Percentiles rank a stretch among this genome's conserved stretches.
phyloP scores from a whole-genome alignment of 2,329 filamentous ascomycete species.

The Aureobasidium melanogenum region DNA sequence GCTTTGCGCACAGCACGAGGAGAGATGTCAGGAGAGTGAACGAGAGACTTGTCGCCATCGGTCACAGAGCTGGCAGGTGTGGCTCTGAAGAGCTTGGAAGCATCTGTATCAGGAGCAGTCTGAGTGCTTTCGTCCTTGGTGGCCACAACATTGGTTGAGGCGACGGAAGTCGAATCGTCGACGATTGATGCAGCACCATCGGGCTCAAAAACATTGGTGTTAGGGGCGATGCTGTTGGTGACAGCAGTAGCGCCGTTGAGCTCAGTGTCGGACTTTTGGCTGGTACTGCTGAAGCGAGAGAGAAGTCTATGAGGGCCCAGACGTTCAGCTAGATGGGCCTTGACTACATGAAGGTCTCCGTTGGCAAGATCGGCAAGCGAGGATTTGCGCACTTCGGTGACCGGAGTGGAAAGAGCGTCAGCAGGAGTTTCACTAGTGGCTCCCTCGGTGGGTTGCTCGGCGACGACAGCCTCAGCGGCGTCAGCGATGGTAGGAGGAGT shows the following conservation, averaged over 20 bases:
- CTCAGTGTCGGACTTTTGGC: background rate
- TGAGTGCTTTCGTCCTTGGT: background rate
- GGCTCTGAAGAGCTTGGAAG: background rate
- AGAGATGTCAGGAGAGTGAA: background rate
- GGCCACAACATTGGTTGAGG: background rate
- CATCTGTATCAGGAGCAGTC: background rate
- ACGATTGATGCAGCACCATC: background rate
- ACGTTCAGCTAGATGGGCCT: background rate
- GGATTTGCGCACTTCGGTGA: background rate
- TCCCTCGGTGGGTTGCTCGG: background rate
- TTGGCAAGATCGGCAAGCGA: slow-evolving; percentile 1
- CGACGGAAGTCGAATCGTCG: background rate
- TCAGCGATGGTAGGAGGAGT: background rate
- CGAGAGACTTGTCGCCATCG: background rate
- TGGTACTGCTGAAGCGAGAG: background rate
- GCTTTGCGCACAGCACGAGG: background rate
- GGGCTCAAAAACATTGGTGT: background rate
- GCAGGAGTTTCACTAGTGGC: background rate
- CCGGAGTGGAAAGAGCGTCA: background rate
- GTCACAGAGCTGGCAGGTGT: background rate
- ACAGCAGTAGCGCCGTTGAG: background rate
- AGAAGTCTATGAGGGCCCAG: background rate
- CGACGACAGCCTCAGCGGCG: background rate
- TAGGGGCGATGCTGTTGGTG: background rate
- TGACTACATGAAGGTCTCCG: background rate